phyloP scores from a whole-genome alignment of 2,329 filamentous ascomycete genomes.

The Beauveria sp. region DNA sequence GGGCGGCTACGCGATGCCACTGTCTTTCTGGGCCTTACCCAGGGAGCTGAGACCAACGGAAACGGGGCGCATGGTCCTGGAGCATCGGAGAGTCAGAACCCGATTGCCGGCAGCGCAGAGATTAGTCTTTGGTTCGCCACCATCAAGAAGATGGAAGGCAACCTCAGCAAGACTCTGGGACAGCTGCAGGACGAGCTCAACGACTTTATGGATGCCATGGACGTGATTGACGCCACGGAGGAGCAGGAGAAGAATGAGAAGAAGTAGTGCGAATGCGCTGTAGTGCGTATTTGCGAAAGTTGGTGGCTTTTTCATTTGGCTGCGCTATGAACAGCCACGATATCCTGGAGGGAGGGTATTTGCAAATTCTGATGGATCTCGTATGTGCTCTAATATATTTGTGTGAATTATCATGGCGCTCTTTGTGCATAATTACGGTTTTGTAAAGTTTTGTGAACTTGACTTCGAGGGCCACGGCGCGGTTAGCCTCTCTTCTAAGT shows the following conservation, averaged over 20 bases:
- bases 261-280: neutral
- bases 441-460: too few species aligned
- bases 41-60: slow-evolving; percentile 11
- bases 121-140: slow-evolving; percentile 17
- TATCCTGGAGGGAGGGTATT: neutral
- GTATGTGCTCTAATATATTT: neutral
- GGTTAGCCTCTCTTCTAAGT: too few species aligned
- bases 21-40: slow-evolving; percentile 19
- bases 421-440: neutral
- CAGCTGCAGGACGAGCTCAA: slow-evolving; percentile 16
- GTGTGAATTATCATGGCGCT: neutral
- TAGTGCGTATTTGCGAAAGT: neutral
- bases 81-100: too few species aligned
- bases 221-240: slow-evolving; percentile 4
- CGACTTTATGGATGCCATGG: slow-evolving; percentile 14
- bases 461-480: too few species aligned
- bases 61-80: neutral
- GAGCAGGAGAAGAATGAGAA: neutral
- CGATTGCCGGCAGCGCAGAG: slow-evolving; percentile 21
- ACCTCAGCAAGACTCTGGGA: slow-evolving; percentile 14
- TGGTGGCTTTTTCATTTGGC: neutral
- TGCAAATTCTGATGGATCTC: neutral
- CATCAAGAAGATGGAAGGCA: slow-evolving; percentile 16
- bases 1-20: slow-evolving; percentile 27
- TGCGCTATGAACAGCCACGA: neutral